Conservation (phyloP, 176 grass and related monocot genomes). For the bread wheat (Triticum aestivum) region IWGSC_CS_RefSeq_v2.1 NC_057804.1:403952927-403953426, state of each 20-base stretch:
- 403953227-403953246: neutral
- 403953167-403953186: neutral
- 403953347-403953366: neutral
- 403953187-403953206: neutral
- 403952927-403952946: neutral
- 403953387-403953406: neutral
- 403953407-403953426: slow-evolving; percentile 53
- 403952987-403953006: neutral
- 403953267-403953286: slow-evolving; percentile 3
- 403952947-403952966: neutral
- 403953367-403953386: neutral
- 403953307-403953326: neutral
- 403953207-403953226: neutral
- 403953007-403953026: neutral
- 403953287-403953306: neutral
- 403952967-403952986: neutral
- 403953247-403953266: neutral
- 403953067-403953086: neutral
- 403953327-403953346: neutral
- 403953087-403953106: neutral
- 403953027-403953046: neutral
- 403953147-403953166: neutral
- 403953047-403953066: neutral
- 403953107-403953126: neutral
- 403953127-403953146: neutral